Base-by-base conservation (phyloP, 352 stramenopile species). In the Globisporangium uncinulatum region DNA sequence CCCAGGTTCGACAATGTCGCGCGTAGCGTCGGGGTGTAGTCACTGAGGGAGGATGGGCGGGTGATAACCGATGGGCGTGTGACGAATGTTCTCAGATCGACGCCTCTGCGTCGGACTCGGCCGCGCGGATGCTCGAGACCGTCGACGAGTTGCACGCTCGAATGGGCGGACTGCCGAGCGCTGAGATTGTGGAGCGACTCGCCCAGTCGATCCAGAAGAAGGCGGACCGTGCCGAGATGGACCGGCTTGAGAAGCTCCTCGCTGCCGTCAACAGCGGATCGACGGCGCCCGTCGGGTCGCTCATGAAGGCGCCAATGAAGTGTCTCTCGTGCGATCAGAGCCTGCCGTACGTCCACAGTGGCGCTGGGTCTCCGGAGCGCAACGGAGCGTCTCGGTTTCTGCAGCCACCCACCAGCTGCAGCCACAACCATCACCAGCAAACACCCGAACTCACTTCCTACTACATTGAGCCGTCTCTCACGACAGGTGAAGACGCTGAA, bases 291-390 rank as follows among this genome's bases (percentile, higher is more conserved):
- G 50, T 67, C 11, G 64, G 65, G 7, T 83, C 64, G 7, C 57
- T 89, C 9, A 71, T 71, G 32, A 87, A 87, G 54, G 73, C 71
- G 8, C 76, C 79, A 1, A 70, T 81, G 56, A 70, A 73, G 13
- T 89, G 79, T 51, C 53, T 89, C 32, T 84, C 76, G 9, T 87
- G 79, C 36, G 76, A 89, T 48, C 76, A 87, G 51, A 66, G 65
- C 21, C 62, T 87, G 14, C 74, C 66, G 14, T 64, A 66, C 17
- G 32, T 62, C 20, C 54, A 63, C 20, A 59, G 19, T 13, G 49
- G 49, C 15, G 54, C 50, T 1, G 34, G 21, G 0, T 63, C 54
- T 31, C 56, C 52, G 4, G 57, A 65, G 31, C 57, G 54, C 31
- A 21, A 57, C 15, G 39, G 43, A 15, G 32, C 36, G 9, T 41